Percentiles rank a stretch among this genome's conserved stretches.
These are phyloP conservation scores for Penicillium sclerotigenum DNA, from an alignment of 2,329 filamentous ascomycete species.

Conservation along the genomic window DNA sequence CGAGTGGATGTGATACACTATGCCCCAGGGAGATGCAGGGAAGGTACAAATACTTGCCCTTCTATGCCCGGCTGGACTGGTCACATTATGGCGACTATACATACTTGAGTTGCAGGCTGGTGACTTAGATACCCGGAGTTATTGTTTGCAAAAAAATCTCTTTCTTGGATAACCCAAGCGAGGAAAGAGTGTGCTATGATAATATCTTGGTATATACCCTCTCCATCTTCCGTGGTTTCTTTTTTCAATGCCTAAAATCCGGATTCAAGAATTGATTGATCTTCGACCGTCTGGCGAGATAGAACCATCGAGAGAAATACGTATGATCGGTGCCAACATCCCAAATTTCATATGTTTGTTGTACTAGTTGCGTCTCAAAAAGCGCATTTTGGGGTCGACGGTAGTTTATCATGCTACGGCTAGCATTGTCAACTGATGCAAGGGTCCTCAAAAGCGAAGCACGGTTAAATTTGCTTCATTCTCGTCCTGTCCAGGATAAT, in stretches of 20 bases:
- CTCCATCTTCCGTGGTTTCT: not conserved
- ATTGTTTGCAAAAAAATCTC: not conserved
- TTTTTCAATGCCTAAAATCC: not conserved
- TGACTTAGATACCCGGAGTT: slow-evolving; percentile 22
- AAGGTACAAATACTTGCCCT: not conserved
- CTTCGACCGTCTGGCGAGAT: not conserved
- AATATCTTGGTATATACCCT: not conserved
- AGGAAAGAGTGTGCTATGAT: not conserved
- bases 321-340: not conserved
- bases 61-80: slow-evolving; percentile 2
- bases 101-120: not conserved
- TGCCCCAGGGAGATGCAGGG: not conserved
- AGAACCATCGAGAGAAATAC: not conserved
- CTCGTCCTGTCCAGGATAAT: not conserved
- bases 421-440: not conserved
- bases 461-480: not conserved
- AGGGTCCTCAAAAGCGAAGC: not conserved
- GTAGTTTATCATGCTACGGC: not conserved
- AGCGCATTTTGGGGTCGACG: not conserved
- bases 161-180: not conserved
- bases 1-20: not conserved
- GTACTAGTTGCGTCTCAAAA: not conserved
- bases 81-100: not conserved
- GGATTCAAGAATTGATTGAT: not conserved
- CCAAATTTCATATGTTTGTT: not conserved